phyloP scores from a whole-genome alignment of 768 basidiomycete genomes.

The Tylopilus rubrobrunneus region DNA sequence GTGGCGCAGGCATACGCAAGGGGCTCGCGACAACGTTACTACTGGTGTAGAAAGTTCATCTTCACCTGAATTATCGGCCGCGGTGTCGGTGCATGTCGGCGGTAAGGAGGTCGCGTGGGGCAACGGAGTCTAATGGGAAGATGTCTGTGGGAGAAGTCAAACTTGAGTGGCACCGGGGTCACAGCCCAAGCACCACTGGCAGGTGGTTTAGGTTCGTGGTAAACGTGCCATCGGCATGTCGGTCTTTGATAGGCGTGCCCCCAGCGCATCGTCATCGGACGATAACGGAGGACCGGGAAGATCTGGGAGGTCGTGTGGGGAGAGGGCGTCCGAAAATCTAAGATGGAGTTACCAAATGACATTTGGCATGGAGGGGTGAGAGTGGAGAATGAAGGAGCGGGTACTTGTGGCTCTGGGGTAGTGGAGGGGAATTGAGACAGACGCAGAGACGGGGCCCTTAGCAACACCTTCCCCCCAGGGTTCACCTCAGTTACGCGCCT shows the following conservation, averaged over 20 bases:
- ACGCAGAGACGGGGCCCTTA: constrained; percentile 28
- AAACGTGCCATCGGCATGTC: constrained; percentile 20
- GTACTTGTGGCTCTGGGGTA: neutral
- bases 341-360: constrained; percentile 38
- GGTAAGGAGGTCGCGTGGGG: constrained; percentile 14
- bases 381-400: constrained; percentile 23
- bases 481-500: constrained; percentile 13
- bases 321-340: constrained; percentile 59
- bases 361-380: constrained; percentile 48
- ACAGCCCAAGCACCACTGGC: constrained; percentile 43
- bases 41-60: constrained; percentile 41
- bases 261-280: constrained; percentile 42
- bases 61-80: constrained; percentile 15
- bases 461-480: constrained; percentile 18
- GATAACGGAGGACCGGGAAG: constrained; percentile 65
- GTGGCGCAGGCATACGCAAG: constrained; percentile 59
- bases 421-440: constrained; percentile 14
- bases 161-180: constrained; percentile 33
- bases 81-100: constrained; percentile 14
- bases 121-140: constrained; percentile 24
- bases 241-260: constrained; percentile 20
- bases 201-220: constrained; percentile 45
- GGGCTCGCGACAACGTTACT: constrained; percentile 47
- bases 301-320: constrained; percentile 58
- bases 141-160: constrained; percentile 12